A percentile compares a stretch with the other conserved stretches of the same genome.
Conservation (phyloP, 1,284 basidiomycete species). For the Testicularia cyperi region DNA sequence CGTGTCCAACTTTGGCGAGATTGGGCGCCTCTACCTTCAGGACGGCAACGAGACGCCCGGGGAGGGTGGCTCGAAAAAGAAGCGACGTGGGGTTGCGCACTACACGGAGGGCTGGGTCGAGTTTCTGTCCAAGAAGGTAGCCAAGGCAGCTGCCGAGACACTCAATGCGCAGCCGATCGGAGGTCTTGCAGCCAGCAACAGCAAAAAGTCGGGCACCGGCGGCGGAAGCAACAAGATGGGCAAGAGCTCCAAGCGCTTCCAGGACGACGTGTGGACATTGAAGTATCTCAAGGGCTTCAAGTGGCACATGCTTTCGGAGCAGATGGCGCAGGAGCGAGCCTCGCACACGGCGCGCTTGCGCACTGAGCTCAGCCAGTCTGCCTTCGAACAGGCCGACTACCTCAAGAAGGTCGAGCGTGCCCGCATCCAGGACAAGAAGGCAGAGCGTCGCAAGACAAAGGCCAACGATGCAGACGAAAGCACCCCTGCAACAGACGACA, state of each 20-base stretch:
- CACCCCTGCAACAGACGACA: conserved; percentile 4
- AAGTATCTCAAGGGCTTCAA: conserved; percentile 97
- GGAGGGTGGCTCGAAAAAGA: conserved; percentile 23
- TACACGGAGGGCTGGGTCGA: conserved; percentile 98
- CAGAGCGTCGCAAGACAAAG: conserved; percentile 64
- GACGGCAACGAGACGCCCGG: conserved; percentile 43
- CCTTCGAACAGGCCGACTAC: conserved; percentile 87
- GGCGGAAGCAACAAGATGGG: conserved; percentile 42
- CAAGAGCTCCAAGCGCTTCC: conserved; percentile 65
- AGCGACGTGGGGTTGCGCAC: conserved; percentile 66
- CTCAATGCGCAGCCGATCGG: conserved; percentile 92
- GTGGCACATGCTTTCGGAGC: conserved; percentile 98
- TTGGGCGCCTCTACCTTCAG: conserved; percentile 56
- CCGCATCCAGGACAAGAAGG: conserved; percentile 82
- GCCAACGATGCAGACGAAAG: conserved; percentile 11
- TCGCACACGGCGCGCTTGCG: conserved; percentile 83
- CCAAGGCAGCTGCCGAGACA: conserved; percentile 87
- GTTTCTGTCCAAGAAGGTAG: conserved; percentile 88
- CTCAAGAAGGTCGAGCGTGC: conserved; percentile 92
- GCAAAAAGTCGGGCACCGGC: conserved; percentile 35
- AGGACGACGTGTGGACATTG: conserved; percentile 99
- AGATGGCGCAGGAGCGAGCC: conserved; percentile 93
- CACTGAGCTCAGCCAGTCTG: conserved; percentile 86
- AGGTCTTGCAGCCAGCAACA: conserved; percentile 30
- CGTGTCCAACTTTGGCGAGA: conserved; percentile 55